Base-by-base conservation (phyloP, 345 rosid species). In the Cardiospermum halicacabum region DNA sequence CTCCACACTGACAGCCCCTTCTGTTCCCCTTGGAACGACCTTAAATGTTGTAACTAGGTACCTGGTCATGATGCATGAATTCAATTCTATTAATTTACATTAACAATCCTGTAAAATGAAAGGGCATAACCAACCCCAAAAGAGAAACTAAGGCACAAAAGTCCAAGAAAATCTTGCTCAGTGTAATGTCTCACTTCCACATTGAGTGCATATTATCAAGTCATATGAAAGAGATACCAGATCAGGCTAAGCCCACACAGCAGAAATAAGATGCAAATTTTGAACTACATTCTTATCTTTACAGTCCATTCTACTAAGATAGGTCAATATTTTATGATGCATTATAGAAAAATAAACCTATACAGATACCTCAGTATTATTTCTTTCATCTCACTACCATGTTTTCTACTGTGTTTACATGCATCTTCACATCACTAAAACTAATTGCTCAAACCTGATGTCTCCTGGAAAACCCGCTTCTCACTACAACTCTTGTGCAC, bases 1-100 rank as follows among this genome's bases (percentile, higher is more conserved):
- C 78, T 94, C 99, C 66, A 80, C 73, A 76, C 97, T 91, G 56
- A 94, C 82, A 69, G 97, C 99, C 55, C 99, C 99, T 76, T 94
- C 99, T 0, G 97, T 89, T 73, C 97, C 99, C 73, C 93, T 83
- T 53, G 97, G 97, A 69, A 91, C 99, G 18, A 91, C 76, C 80
- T 85, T 88, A 56, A 94, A 82, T 15, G 82, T 84, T 25, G 99
- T 94, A 51, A 84, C 96, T 66, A 94, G 79, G 72, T 89, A 94
- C 84, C 92, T 89, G 78, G 51, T 49, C 65, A 67, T 28, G n/a
- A 58, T 37, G 13, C 58, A 61, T 15, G 36, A 34, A 59, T 27
- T 18, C 16, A 12, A 28, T n/a, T 42, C 64, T 12, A 57, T 55
- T 19, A 53, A 64, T 65, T 55, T 37, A 12, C 11, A 47, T 25